Base-by-base conservation (phyloP, 2,329 filamentous ascomycete genomes). In the Stemphylium vesicarium region DNA sequence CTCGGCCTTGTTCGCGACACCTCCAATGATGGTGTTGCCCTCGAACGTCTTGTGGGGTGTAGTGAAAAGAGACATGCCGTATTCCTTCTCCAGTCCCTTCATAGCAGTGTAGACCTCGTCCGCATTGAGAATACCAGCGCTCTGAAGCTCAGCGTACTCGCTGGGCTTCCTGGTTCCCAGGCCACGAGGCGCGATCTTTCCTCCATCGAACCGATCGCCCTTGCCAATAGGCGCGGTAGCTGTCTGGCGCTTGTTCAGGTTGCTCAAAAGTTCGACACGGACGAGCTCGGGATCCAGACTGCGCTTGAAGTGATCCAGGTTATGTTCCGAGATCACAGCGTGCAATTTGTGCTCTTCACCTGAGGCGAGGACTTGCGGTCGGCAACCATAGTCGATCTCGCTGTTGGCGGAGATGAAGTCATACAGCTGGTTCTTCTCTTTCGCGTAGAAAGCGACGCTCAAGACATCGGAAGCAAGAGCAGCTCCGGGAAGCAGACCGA, bases 41-140 rank as follows among this genome's bases (percentile, higher is more conserved):
- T 82, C 75, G 57, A 77, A 75, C 0, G 81, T 83, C 60, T 75
- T 73, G 57, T 78, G 65, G 0, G 81, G 80, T 0, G 78, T 65
- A 0, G 68, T 71, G 57, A 83, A 79, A 8, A 78, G 68, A 35
- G 71, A 65, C n/a, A 82, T 69, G 9, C 75, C 76, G 53, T 79
- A 82, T 33, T 71, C 63, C 38, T 68, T 73, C 41, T 75, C 76
- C 26, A 83, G 73, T 26, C 74, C 78, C 32, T 77, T 66, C 36
- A 82, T 68, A 2, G 76, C 81, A 2, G 78, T 77, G 36, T 75
- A 69, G 31, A 83, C 72, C 58, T 83, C 81, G 7, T 70, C 60
- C 13, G 77, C 71, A 37, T 78, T 83, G 57, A 83, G 69, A 46
- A 82, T 77, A 33, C 74, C 75, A 13, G 72, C 63, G 43, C 78